These are phyloP conservation scores for Deuterostichococcus epilithicus DNA, from an alignment of 139 green algal genomes.

Conservation along the genomic window DNA sequence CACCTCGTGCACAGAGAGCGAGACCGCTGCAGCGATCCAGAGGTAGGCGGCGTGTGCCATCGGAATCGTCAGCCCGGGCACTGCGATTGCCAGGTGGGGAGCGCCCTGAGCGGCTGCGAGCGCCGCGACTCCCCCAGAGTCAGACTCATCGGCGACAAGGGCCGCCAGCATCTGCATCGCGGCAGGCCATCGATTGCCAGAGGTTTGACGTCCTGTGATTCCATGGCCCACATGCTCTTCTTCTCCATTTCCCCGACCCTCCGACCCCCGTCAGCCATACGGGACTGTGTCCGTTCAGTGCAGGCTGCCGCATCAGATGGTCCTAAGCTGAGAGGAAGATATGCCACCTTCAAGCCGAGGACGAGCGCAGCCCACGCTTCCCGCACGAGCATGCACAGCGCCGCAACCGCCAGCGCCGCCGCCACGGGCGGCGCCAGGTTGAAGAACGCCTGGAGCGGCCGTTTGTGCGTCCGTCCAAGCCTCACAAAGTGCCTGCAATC, in stretches of 20 bases:
- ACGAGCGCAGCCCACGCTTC: not conserved
- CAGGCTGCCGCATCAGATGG: too few relatives aligned
- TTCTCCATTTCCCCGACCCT: too few relatives aligned
- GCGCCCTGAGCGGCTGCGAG: not conserved
- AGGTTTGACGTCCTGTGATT: too few relatives aligned
- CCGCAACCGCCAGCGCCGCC: not conserved
- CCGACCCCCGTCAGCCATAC: too few relatives aligned
- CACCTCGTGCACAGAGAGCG: conserved; percentile 35
- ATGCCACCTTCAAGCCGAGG: not conserved
- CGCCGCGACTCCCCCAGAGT: not conserved
- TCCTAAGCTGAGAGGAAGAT: too few relatives aligned
- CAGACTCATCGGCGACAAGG: not conserved
- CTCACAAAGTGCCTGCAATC: not conserved
- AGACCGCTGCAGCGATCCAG: conserved; percentile 26
- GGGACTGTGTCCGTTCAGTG: too few relatives aligned
- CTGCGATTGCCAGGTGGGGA: conserved; percentile 16
- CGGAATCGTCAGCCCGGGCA: conserved; percentile 34
- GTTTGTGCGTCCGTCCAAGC: not conserved
- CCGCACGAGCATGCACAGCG: not conserved
- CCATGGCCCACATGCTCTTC: too few relatives aligned
- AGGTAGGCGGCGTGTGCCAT: conserved; percentile 25
- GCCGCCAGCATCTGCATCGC: not conserved
- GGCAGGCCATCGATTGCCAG: too few relatives aligned
- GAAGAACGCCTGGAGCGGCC: not conserved
- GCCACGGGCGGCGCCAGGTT: not conserved